Percentiles rank a stretch among this genome's conserved stretches.
Conservation (phyloP, 352 stramenopile genomes). For the Phytopythium ostracodes region DNA sequence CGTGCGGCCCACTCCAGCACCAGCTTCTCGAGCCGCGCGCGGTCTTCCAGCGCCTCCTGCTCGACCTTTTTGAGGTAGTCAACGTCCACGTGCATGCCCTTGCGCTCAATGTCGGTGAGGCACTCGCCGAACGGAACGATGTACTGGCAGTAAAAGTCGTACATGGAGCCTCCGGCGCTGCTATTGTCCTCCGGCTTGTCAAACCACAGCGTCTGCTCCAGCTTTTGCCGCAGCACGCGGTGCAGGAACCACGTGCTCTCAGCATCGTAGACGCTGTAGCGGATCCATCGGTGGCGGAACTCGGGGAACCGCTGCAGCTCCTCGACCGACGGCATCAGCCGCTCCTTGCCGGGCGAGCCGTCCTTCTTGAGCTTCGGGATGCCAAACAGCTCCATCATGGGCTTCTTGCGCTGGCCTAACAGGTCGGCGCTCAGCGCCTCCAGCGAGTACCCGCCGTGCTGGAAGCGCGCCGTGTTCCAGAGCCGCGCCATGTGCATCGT, state of each 20-base stretch:
- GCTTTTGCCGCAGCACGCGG: slow-evolving; percentile 82
- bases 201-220: slow-evolving; percentile 90
- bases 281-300: slow-evolving; percentile 92
- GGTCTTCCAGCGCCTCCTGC: slow-evolving; percentile 87
- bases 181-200: slow-evolving; percentile 26
- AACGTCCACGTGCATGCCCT: slow-evolving; percentile 88
- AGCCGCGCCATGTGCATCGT: slow-evolving; percentile 99
- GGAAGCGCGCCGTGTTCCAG: slow-evolving; percentile 81
- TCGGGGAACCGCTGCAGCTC: slow-evolving; percentile 84
- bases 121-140: slow-evolving; percentile 98
- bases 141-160: slow-evolving; percentile 97
- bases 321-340: slow-evolving; percentile 69
- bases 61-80: slow-evolving; percentile 93
- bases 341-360: slow-evolving; percentile 87
- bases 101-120: slow-evolving; percentile 98
- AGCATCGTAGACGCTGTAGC: slow-evolving; percentile 97
- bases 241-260: slow-evolving; percentile 97
- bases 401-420: slow-evolving; percentile 87
- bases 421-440: slow-evolving; percentile 91
- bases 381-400: slow-evolving; percentile 98
- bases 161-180: slow-evolving; percentile 66
- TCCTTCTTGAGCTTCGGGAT: slow-evolving; percentile 95
- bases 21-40: slow-evolving; percentile 61
- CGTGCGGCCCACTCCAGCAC: slow-evolving; percentile 92
- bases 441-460: slow-evolving; percentile 92